Percentiles rank a stretch among this genome's conserved stretches.
These are phyloP conservation scores for Podospora bellae-mahoneyi DNA, from an alignment of 495 filamentous ascomycete species.

Conservation along the genomic window DNA sequence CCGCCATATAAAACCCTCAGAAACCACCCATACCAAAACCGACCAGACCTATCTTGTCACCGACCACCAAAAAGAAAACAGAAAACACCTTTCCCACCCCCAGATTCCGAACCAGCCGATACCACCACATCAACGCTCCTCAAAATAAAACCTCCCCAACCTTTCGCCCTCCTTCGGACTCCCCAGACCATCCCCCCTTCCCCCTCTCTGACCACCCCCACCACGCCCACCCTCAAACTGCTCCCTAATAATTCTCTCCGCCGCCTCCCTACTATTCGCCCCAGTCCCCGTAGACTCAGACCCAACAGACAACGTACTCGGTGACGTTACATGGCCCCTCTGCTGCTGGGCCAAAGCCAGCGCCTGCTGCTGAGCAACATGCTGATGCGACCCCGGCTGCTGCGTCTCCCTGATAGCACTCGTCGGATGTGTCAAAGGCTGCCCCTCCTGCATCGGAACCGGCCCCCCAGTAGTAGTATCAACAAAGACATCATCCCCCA, in stretches of 20 bases:
- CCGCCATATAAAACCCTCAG: too few species aligned
- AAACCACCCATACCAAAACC: too few species aligned
- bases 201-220: constrained; percentile 29
- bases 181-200: constrained; percentile 24
- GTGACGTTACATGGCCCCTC: neutral
- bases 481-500: constrained; percentile 39
- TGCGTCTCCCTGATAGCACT: constrained; percentile 37
- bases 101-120: too few species aligned
- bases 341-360: constrained; percentile 7
- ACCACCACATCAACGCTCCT: constrained; percentile 29
- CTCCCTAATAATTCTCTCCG: constrained; percentile 55
- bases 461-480: constrained; percentile 45
- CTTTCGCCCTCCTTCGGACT: constrained; percentile 39
- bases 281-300: constrained; percentile 1
- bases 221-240: constrained; percentile 44
- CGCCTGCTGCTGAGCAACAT: constrained; percentile 14
- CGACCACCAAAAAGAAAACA: too few species aligned
- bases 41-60: too few species aligned
- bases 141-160: constrained; percentile 55
- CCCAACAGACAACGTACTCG: neutral
- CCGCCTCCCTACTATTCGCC: constrained; percentile 36
- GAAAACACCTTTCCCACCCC: too few species aligned
- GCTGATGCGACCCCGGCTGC: constrained; percentile 28
- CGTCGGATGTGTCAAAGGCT: constrained; percentile 26
- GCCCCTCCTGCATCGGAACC: constrained; percentile 32